Base-by-base conservation (phyloP, 2,329 filamentous ascomycete genomes). In the Cladophialophora bantiana region DNA sequence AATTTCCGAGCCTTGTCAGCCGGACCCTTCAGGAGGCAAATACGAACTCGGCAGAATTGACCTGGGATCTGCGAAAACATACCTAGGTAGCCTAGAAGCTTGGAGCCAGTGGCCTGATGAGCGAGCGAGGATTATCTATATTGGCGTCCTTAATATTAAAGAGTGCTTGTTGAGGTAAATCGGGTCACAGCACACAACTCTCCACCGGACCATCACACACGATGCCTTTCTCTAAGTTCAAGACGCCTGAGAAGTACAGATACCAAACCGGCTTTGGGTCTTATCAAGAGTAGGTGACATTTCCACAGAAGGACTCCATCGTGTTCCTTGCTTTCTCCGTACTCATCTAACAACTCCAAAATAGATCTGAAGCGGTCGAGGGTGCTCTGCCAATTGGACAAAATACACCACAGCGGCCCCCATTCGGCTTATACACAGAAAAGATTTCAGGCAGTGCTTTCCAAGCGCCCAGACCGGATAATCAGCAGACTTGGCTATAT, bases 401-500 rank as follows among this genome's bases (percentile, higher is more conserved):
- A 50, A 96, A 95, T 82, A 92, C 90, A 1, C 92, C 93, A 0
- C 92, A 95, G 76, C 92, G 92, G 74, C 88, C 88, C 0, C 85
- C 91, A 0, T 87, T 88, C 70, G 92, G 92, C 0, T 86, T 96
- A 26, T 95, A 95, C 79, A 88, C 91, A 20, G 93, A 96, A 80
- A 90, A 91, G 80, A 84, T 92, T 48, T 91, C 89, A 0, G 89
- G 89, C 7, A 90, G 88, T 1, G 83, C 90, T 35, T 92, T 92
- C 75, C 91, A 89, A 3, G 88, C 89, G 1, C 88, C 89, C 0
- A 83, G 90, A 20, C 82, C 86, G 74, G 85, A 89, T 65, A 92
- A 90, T 78, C 86, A 87, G 74, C 89, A 91, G 75, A 85, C 89
- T 40, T 92, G 89, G 89, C 83, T 91, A 36, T 92, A 92, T 75